Conservation (phyloP, 352 stramenopile species). For the Blastocystis sp. region DNA sequence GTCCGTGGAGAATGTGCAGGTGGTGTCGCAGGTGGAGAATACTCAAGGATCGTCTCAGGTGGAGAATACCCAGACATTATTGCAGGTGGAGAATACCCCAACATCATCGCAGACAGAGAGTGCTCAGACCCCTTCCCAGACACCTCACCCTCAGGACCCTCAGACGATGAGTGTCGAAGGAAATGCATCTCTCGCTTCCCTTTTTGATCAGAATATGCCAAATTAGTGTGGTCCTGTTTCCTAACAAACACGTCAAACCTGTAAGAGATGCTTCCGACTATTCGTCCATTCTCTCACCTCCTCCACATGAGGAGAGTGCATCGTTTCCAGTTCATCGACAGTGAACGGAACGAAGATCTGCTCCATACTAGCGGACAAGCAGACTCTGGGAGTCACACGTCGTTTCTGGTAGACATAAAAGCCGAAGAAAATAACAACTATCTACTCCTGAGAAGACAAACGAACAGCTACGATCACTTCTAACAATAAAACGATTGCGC, state of each 20-base stretch:
- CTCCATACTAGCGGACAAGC: not conserved
- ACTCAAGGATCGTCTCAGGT: too few species aligned
- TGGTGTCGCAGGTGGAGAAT: too few species aligned
- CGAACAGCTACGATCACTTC: not conserved
- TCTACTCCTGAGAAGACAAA: not conserved
- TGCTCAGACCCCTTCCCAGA: not conserved
- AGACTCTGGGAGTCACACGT: not conserved
- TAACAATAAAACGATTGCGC: not conserved
- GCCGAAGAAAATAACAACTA: not conserved
- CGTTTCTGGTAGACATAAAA: constrained; percentile 37
- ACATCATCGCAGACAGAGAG: not conserved
- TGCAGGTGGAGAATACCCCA: too few species aligned
- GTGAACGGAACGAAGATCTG: constrained; percentile 12
- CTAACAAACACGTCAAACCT: not conserved
- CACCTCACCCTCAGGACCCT: not conserved
- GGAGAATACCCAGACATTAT: too few species aligned
- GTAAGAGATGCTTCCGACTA: not conserved
- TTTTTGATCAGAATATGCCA: not conserved
- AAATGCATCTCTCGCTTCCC: too few species aligned
- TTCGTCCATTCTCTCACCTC: not conserved
- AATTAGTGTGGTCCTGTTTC: not conserved
- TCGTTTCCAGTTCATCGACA: not conserved
- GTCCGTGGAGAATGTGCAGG: too few species aligned
- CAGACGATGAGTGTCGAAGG: too few species aligned
- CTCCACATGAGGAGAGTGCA: constrained; percentile 20